Evolutionary conservation across 352 stramenopile genomes (phyloP), one percentile per base, ranked within the genome.

Genomic region (Phytopythium mirpurense): DNA sequence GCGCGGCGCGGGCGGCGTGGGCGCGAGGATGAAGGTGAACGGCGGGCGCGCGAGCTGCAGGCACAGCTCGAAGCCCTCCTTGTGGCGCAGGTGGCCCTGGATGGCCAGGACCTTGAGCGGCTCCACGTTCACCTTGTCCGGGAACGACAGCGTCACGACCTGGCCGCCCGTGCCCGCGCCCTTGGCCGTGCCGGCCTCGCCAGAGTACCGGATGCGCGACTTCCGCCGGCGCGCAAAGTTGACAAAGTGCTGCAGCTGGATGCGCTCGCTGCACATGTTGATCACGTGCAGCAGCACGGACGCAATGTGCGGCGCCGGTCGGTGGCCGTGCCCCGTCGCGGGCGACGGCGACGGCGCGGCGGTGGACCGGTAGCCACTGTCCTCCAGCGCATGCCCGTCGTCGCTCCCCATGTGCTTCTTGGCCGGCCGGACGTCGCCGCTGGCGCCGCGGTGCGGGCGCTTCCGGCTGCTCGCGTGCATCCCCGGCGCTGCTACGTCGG

Each of bases 181-280:
- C 18, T 59, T 69, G 16, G 59, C 65, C 18, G 80, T 82, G 29
- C 68, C 74, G 51, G 80, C 83, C 72, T 93, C 80, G 8, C 83
- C 83, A 34, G 80, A 90, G 56, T 93, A 93, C 23, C 79, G 78
- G 63, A 93, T 93, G 27, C 78, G 78, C 12, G 80, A 90, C 54
- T 86, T 84, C 62, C 83, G 80, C 23, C 83, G 78, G 10, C 80
- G 78, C 66, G 83, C 83, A 67, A 93, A 93, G 60, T 91, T 91
- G 32, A 93, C 81, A 45, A 90, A 93, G 56, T 93, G 83, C 55
- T 93, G 83, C 53, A 93, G 55, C 47, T 93, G 83, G 55, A 93
- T 91, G 32, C 83, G 76, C 54, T 93, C 83, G 34, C 73, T 86
- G 61, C 83, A 93, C 57, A 91, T 81, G 47, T 82, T 88, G 49